A percentile compares a stretch with the other conserved stretches of the same genome.
Evolutionary conservation across 2,329 filamentous ascomycete species (phyloP).

Genomic region (Juglanconis oblonga): DNA sequence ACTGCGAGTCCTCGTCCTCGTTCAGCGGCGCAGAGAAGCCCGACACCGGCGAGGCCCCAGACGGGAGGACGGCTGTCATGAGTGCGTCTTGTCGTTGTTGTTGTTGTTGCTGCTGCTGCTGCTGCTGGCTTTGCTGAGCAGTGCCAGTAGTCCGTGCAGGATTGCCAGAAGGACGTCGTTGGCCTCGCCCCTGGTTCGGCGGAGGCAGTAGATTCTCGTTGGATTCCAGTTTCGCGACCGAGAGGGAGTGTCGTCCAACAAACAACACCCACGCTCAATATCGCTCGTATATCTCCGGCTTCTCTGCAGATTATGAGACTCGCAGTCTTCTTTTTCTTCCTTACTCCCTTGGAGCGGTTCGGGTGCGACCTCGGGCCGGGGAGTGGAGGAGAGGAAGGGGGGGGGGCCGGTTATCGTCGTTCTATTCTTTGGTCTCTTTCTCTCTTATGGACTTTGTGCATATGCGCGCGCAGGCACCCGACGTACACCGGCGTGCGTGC

Average conservation of each 20-base stretch:
- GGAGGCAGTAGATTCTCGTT: not conserved
- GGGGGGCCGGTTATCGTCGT: not conserved
- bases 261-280: no score
- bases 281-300: not conserved
- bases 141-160: not conserved
- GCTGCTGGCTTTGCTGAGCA: no score
- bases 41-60: slow-evolving; percentile 25
- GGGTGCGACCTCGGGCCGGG: not conserved
- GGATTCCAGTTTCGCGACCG: slow-evolving; percentile 4
- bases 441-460: not conserved
- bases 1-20: slow-evolving; percentile 33
- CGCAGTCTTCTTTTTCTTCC: not conserved
- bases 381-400: no score
- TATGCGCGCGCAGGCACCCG: not conserved
- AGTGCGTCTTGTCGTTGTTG: not conserved
- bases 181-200: not conserved
- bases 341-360: not conserved
- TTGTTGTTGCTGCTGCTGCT: not conserved
- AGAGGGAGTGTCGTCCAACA: not conserved
- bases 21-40: slow-evolving; percentile 13
- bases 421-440: slow-evolving; percentile 4
- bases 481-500: not conserved
- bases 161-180: not conserved
- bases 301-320: not conserved
- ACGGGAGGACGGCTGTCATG: slow-evolving; percentile 32